Evolutionary conservation across 2,329 filamentous ascomycete genomes (phyloP), one percentile per base, ranked within the genome.

Genomic region (Fusarium buharicum): DNA sequence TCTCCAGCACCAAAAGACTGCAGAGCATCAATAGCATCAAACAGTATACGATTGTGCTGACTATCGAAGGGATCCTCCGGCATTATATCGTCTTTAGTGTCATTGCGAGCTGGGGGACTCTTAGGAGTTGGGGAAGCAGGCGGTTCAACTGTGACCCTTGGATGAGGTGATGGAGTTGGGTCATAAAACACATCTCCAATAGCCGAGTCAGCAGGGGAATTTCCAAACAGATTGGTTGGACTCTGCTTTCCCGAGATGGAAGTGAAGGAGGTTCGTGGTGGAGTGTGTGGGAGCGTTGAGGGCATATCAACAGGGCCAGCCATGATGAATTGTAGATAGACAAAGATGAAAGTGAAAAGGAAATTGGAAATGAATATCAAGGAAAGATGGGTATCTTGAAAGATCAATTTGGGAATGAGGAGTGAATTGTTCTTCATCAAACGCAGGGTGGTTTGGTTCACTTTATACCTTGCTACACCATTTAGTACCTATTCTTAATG

Each of bases 11-110:
- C 71, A 47, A 70, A 74, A 4, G 70, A 69, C 31, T 76, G 73
- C 0, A 79, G 50, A 8, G 73, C 54, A 40, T 79, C 74, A 11
- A 79, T 75, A 1, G 74, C 75, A 18, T 77, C 68, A 40, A 78
- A 78, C 1, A 78, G 27, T 2, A 69, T 67, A 13, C 68, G 71
- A 33, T 75, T 78, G 11, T 68, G 60, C 43, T 72, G 73, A 22
- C 62, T 76, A 17, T 76, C 71, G 39, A 78, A 78, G 0, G 75
- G 73, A 18, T 75, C 69, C 14, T 73, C 65, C 1, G 68, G 55
- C 36, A 72, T 54, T 6, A 53, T 5, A 2, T 53, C 33, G 22
- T 44, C 53, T 6, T 34, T 38, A 20, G 46, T 24, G 7, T 41
- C 43, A 14, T 24, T 16, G 3, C 10, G 20, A 31, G 31, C 17